Evolutionary conservation across 495 filamentous ascomycete species (phyloP).

Genomic region (Sordaria brevicollis): DNA sequence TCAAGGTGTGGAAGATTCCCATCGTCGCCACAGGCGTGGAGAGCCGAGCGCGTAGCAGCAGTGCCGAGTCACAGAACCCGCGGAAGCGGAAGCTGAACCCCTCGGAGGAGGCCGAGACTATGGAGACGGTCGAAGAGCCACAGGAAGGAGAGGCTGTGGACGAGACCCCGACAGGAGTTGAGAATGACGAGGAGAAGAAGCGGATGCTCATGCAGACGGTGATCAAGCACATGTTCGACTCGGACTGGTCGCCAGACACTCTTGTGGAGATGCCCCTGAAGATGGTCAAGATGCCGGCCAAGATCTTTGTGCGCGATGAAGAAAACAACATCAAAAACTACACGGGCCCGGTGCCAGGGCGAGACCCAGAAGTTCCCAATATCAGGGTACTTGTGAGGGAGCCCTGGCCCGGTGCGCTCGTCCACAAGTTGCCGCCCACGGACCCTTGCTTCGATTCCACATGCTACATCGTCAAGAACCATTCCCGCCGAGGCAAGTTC

Average conservation of each 20-base stretch:
- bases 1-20: slow-evolving; percentile 79
- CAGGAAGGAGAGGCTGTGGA: not conserved
- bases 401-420: slow-evolving; percentile 71
- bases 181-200: slow-evolving; percentile 23
- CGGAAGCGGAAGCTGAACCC: slow-evolving; percentile 13
- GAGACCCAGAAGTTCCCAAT: slow-evolving; percentile 40
- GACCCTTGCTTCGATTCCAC: slow-evolving; percentile 53
- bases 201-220: slow-evolving; percentile 47
- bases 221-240: slow-evolving; percentile 74
- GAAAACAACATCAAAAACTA: slow-evolving; percentile 59
- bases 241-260: slow-evolving; percentile 59
- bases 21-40: slow-evolving; percentile 19
- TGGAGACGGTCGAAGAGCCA: slow-evolving; percentile 33
- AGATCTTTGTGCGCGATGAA: slow-evolving; percentile 56
- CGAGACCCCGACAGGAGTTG: slow-evolving; percentile 4
- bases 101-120: slow-evolving; percentile 40
- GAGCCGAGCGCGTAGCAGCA: slow-evolving; percentile 8
- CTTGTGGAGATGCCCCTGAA: slow-evolving; percentile 53
- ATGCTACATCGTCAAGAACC: slow-evolving; percentile 73
- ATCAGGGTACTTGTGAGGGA: slow-evolving; percentile 64
- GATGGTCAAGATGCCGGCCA: slow-evolving; percentile 56
- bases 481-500: slow-evolving; percentile 73
- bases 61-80: slow-evolving; percentile 1
- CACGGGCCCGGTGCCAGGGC: slow-evolving; percentile 50
- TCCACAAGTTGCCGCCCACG: slow-evolving; percentile 55